Evolutionary conservation across 805 yeast species (phyloP).

Genomic region (Wickerhamiella hasegawae): DNA sequence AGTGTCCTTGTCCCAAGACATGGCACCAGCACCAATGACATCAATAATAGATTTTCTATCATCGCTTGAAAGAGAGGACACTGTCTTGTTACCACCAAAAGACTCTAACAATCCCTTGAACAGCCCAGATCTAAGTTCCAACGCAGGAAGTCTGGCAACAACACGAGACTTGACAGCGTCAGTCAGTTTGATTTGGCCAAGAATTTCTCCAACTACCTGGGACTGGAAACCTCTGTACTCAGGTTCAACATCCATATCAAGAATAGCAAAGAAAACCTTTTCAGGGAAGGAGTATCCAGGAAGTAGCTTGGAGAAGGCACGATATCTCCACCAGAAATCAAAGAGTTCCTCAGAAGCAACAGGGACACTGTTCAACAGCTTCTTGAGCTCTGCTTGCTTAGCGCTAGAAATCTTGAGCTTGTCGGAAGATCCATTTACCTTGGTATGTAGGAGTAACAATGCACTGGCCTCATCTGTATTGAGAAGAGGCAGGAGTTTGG

Average conservation of each 20-base stretch:
- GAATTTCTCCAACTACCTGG: conserved; percentile 2
- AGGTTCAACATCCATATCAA: neutral
- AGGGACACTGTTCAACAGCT: neutral
- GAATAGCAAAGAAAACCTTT: neutral
- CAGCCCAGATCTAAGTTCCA: neutral
- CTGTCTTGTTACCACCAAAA: no score
- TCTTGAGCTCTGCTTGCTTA: neutral
- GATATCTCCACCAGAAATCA: conserved; percentile 5
- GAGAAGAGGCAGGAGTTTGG: neutral
- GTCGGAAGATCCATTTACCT: neutral
- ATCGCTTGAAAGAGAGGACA: no score
- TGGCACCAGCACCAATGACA: neutral
- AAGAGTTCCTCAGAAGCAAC: conserved; percentile 1
- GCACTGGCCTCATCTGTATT: neutral
- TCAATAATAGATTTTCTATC: no score
- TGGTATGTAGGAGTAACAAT: neutral
- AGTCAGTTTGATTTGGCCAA: neutral
- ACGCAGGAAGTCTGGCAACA: neutral
- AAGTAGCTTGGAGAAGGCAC: conserved; percentile 1
- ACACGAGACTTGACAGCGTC: neutral
- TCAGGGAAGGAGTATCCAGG: neutral
- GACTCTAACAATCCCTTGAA: neutral
- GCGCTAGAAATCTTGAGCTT: neutral
- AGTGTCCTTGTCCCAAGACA: conserved; percentile 9
- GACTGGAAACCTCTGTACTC: conserved; percentile 2